Evolutionary conservation across 345 rosid genomes (phyloP).

Genomic region (rapeseed (Brassica napus)): Da-Ae NC_063450.1:15088501-15089000

Average conservation of each 20-base stretch:
- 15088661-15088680: neutral
- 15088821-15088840: slow-evolving; percentile 68
- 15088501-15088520: slow-evolving; percentile 62
- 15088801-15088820: slow-evolving; percentile 79
- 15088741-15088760: slow-evolving; percentile 64
- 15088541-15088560: slow-evolving; percentile 67
- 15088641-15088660: neutral
- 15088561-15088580: slow-evolving; percentile 74
- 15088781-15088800: slow-evolving; percentile 82
- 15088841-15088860: neutral
- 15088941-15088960: slow-evolving; percentile 60
- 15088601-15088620: neutral
- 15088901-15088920: slow-evolving; percentile 72
- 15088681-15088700: neutral
- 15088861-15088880: neutral
- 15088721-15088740: slow-evolving; percentile 76
- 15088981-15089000: slow-evolving; percentile 43
- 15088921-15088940: slow-evolving; percentile 71
- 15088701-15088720: slow-evolving; percentile 17
- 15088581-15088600: slow-evolving; percentile 54
- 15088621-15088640: neutral
- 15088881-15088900: slow-evolving; percentile 45
- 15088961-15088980: slow-evolving; percentile 54
- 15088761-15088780: slow-evolving; percentile 65
- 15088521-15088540: slow-evolving; percentile 60